Base-by-base conservation (phyloP, 108 stramenopile species). In the Aureococcus anophagefferens region DNA sequence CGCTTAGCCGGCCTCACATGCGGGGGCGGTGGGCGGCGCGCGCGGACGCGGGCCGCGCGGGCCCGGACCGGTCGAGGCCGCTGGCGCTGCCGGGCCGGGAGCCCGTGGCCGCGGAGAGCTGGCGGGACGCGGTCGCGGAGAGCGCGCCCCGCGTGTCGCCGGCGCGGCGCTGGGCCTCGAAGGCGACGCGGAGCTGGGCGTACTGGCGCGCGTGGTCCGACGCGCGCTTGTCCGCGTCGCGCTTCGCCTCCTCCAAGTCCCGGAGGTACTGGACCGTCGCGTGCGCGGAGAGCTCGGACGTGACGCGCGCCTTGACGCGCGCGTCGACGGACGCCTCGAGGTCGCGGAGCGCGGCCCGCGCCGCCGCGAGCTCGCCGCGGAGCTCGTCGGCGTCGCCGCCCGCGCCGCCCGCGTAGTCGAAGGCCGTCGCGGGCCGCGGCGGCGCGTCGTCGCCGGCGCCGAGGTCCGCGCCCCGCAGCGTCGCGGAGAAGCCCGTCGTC, bases 181-280 rank as follows among this genome's bases (percentile, higher is more conserved):
- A 71, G 33, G 70, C 31, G 21, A 59, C 51, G 17, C 51, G 51
- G 25, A 59, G 51, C 51, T 59, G 51, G 25, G 51, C 25, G 51
- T 59, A 59, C 1, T 11, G 51, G 21, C 51, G 25, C 3, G 14
- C 25, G 1, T 16, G 21, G 21, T 18, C 51, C 17, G 51, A 59
- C 1, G 51, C 51, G 7, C 13, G 4, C 1, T 16, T 25, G 3
- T 59, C 51, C 25, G 51, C 51, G 17, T 18, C 51, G 63, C 4
- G 17, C 30, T 35, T 33, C 4, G 17, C 30, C 28, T 64, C 63
- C 63, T 71, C 70, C 28, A 71, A 62, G 34, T 63, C 25, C 7
- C 35, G 33, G 11, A 71, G 35, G 70, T 71, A 71, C 31, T 51
- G 18, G 30, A 69, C 68, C 11, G 68, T 69, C 11, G 33, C 0